A percentile compares a stretch with the other conserved stretches of the same genome.
These are phyloP conservation scores for Pichia insulana DNA, from an alignment of 805 yeast species.

Conservation along the genomic window DNA sequence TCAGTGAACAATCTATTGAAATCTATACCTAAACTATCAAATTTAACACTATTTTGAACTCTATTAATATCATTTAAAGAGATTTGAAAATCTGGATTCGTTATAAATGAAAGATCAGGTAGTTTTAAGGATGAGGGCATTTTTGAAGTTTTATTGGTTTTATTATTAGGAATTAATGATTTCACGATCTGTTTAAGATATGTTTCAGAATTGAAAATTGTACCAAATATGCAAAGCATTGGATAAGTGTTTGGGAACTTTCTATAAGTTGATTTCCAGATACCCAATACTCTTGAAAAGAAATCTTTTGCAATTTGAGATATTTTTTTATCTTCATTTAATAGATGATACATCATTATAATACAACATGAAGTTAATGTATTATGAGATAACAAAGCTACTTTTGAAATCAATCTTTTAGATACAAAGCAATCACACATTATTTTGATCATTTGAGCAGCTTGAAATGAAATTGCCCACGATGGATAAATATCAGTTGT, in stretches of 20 bases:
- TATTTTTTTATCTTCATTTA: slow-evolving; percentile 20
- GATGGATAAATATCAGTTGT: slow-evolving; percentile 36
- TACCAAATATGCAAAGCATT: slow-evolving; percentile 43
- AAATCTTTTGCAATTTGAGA: slow-evolving; percentile 19
- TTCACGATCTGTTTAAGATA: slow-evolving; percentile 14
- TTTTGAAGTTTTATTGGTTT: background rate
- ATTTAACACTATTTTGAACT: slow-evolving; percentile 1
- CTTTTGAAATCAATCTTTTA: slow-evolving; percentile 38
- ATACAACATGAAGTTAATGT: slow-evolving; percentile 51
- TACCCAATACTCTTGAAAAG: slow-evolving; percentile 19
- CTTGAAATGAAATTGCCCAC: slow-evolving; percentile 77
- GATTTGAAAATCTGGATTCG: slow-evolving; percentile 5
- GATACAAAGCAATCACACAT: slow-evolving; percentile 48
- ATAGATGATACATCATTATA: slow-evolving; percentile 61
- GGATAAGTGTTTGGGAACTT: slow-evolving; percentile 49
- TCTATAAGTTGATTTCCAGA: slow-evolving; percentile 34
- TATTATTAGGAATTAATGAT: slow-evolving; percentile 7
- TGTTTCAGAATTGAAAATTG: slow-evolving; percentile 27
- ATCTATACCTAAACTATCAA: slow-evolving; percentile 14
- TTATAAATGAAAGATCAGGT: slow-evolving; percentile 7
- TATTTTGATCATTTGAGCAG: slow-evolving; percentile 65
- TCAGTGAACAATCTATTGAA: slow-evolving; percentile 20
- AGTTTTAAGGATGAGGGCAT: background rate
- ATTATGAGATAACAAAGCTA: slow-evolving; percentile 32
- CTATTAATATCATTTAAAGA: slow-evolving; percentile 1